Evolutionary conservation across 495 filamentous ascomycete species (phyloP), one percentile per base, ranked within the genome.

Genomic region (Amphirosellinia nigrospora): DNA sequence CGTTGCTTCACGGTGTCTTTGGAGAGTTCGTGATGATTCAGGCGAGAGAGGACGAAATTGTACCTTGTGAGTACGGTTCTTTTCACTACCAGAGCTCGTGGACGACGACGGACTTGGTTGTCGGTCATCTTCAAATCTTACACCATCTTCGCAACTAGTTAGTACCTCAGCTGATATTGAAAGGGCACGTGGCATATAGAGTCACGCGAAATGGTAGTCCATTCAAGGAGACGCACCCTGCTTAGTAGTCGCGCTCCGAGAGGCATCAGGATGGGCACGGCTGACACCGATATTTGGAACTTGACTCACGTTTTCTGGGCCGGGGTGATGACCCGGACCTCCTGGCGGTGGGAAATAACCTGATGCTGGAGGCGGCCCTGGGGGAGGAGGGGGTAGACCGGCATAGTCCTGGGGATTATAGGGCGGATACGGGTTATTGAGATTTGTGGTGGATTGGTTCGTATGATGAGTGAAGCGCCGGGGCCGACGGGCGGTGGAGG

Each of bases 1-100:
- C 1, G 43, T 46, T 38, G 73, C 65, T 38, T 76, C 72, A 62
- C 71, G 82, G 64, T 82, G 81, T 46, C 78, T 74, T 23, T 75
- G 74, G 7, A 86, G 75, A 8, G 80, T 82, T 28, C 70, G 76
- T 0, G 78, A 83, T 58, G 80, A 81, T 39, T 79, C 74, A 3
- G 81, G 82, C 7, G 82, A 83, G 53, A 84, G 70, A 3, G 82
- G 80, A n/a, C 79, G 80, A 77, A 82, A 85, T 64, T 71, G 77
- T 36, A 82, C 84, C 70, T 79, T 85, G 16, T 72, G 21, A 0
- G 70, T 67, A 30, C 38, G 71, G 5, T 69, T 72, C 3, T 50
- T 52, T 3, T 71, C 71, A 10, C 68, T 21, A n/a, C 7, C 19
- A 23, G 60, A 45, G 34, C 46, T 45, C 15, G 10, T 28, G 9